Conservation (phyloP, 805 yeast species). For the Starmerella etchellsii region DNA sequence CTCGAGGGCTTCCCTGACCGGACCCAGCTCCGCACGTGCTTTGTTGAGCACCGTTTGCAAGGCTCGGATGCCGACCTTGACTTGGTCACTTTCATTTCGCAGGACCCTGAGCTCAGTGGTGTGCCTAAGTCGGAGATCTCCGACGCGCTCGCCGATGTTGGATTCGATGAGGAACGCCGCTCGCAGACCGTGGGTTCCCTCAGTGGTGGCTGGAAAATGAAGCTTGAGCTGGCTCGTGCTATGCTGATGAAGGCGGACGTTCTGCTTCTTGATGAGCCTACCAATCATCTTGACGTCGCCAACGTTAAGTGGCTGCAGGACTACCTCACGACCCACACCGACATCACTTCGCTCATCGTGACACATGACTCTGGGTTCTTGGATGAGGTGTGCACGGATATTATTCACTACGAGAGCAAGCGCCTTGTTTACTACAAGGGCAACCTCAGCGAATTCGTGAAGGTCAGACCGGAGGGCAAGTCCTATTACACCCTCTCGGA, state of each 20-base stretch:
- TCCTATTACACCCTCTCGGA: slow-evolving; percentile 90
- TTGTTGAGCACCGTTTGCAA: slow-evolving; percentile 92
- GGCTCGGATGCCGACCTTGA: slow-evolving; percentile 89
- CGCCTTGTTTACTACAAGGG: slow-evolving; percentile 93
- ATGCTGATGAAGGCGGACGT: slow-evolving; percentile 97
- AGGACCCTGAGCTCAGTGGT: slow-evolving; percentile 62
- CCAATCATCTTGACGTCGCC: slow-evolving; percentile 90
- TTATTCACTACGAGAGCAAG: slow-evolving; percentile 90
- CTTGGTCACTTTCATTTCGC: slow-evolving; percentile 72
- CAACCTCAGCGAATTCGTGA: slow-evolving; percentile 82
- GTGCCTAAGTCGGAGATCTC: slow-evolving; percentile 62
- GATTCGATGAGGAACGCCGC: slow-evolving; percentile 83
- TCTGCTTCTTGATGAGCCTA: slow-evolving; percentile 89
- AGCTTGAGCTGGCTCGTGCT: slow-evolving; percentile 95
- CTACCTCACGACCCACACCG: slow-evolving; percentile 65
- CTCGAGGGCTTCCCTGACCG: slow-evolving; percentile 94
- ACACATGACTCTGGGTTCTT: slow-evolving; percentile 96
- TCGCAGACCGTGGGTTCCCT: slow-evolving; percentile 84
- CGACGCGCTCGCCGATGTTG: slow-evolving; percentile 66
- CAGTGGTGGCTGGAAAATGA: slow-evolving; percentile 99
- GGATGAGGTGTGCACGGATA: slow-evolving; percentile 91
- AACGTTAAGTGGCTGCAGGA: slow-evolving; percentile 92
- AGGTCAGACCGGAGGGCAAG: slow-evolving; percentile 89
- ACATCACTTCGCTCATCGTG: slow-evolving; percentile 87
- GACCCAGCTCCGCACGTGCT: slow-evolving; percentile 76